These are phyloP conservation scores for Orobanche coerulescens DNA, from an alignment of 257 asterid species.

Conservation along the genomic window DNA sequence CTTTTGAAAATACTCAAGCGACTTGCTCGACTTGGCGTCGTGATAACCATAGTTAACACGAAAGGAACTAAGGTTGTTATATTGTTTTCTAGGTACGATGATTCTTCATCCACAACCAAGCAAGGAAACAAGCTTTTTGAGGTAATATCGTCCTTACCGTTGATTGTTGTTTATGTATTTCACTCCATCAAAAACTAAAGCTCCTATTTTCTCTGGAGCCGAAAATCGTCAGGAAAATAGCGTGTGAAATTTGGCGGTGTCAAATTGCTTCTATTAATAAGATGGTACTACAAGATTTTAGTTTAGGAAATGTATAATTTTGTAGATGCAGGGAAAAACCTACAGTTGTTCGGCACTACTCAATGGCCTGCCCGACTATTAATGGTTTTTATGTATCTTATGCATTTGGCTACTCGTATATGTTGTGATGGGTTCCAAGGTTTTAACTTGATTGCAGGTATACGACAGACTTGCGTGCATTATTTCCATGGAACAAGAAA, in stretches of 20 bases:
- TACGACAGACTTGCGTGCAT: constrained; percentile 65
- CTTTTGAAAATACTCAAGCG: too few species aligned
- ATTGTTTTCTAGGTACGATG: constrained; percentile 66
- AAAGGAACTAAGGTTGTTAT: background rate
- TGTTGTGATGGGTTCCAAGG: background rate
- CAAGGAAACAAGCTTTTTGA: constrained; percentile 42
- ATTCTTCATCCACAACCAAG: constrained; percentile 32
- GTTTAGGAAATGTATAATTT: too few species aligned
- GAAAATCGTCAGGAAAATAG: background rate
- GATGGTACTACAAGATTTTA: too few species aligned
- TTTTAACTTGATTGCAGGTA: constrained; percentile 39
- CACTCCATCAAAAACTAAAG: background rate
- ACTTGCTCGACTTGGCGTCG: too few species aligned
- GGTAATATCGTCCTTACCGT: constrained; percentile 31
- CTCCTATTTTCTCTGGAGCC: background rate
- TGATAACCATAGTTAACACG: too few species aligned
- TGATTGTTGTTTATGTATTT: background rate
- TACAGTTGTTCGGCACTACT: too few species aligned
- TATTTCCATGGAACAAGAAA: constrained; percentile 73
- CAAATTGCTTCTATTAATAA: background rate
- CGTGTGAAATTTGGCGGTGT: background rate
- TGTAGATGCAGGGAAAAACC: too few species aligned
- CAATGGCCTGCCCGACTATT: too few species aligned
- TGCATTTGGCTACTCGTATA: background rate
- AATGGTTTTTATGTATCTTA: background rate